Base-by-base conservation (phyloP, 257 asterid genomes). In the Phtheirospermum japonicum region DNA sequence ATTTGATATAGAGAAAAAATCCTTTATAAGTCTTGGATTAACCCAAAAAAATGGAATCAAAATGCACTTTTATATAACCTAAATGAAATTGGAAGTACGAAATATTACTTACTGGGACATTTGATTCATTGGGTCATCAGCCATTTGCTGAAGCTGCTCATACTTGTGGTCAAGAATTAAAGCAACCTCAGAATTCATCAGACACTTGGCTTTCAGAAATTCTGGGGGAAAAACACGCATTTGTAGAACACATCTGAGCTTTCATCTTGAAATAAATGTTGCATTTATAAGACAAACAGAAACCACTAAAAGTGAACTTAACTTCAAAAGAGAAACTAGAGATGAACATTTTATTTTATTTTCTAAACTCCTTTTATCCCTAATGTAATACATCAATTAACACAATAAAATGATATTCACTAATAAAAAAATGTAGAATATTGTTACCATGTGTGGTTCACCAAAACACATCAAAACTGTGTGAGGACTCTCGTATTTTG, bases 81-180 rank as follows among this genome's bases (percentile, higher is more conserved):
- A 20, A 7, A 66, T 19, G 46, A 28, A 14, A 57, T 4, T 7
- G 81, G 64, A 75, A 62, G 20, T 10, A 43, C 9, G 50, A 4
- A 32, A 36, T 3, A 34, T 39, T 23, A 77, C 96, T 68, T 70
- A 88, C 98, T 91, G 98, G 5, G 98, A 91, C 80, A 88, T 72
- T 73, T 89, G 97, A 77, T 83, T 92, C 83, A 80, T 65, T 26
- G 95, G 93, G 67, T 92, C 95, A 59, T 92, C 97, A 17, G 95
- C 79, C 95, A 75, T 86, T 81, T 89, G 89, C 77, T 92, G 96
- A 81, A 92, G 88, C 85, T 89, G 97, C 78, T 89, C 98, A 57
- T 86, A 83, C 75, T 85, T 84, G 37, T 79, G 97, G 52, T 92
- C 98, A 65, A 92, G 98, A 85, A 92, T 89, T 39, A 88, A 76